Evolutionary conservation across 768 basidiomycete genomes (phyloP), one percentile per base, ranked within the genome.

Genomic region (Russula griseocarnosa): DNA sequence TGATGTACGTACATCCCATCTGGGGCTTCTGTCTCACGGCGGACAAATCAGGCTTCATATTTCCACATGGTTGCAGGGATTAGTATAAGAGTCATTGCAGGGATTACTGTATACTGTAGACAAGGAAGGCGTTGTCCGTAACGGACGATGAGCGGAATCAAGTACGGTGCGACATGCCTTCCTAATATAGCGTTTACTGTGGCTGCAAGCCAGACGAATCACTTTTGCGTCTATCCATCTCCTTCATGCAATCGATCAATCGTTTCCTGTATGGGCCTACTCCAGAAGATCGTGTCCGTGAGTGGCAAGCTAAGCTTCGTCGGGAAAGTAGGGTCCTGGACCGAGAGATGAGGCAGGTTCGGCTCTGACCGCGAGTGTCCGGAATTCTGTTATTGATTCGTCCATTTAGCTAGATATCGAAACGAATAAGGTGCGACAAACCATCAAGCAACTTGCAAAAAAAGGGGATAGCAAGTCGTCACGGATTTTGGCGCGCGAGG

Each of bases 231-330:
- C 46, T 32, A 44, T 32, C 18, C 44, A 50, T 36, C 44, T 47
- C 50, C 22, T 61, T 71, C 66, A 92, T 94, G 90, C 90, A 93
- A 74, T 76, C 87, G 38, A 88, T 98, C 72, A 95, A 93, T 74
- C 86, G 94, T 47, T 94, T 95, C 74, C 76, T 99, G 51, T 98
- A 98, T 77, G 97, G 97, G 3, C 96, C 94, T 20, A 93, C 96
- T 0, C 89, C 95, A 26, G 94, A 98, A 75, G 97, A 99, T 78
- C 86, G 84, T 71, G 88, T 98, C 14, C 84, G 89, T 56, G 82
- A 83, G 76, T 99, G 97, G 97, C 94, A 98, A 74, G 70, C 80
- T 22, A 94, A 91, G 75, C 78, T 99, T 60, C 87, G 92, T 58
- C 75, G 82, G 61, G 92, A 98, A 74, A 81, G 86, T 71, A 83